These are phyloP conservation scores for Diaporthe ilicicola DNA, from an alignment of 2,329 filamentous ascomycete species.

Conservation along the genomic window DNA sequence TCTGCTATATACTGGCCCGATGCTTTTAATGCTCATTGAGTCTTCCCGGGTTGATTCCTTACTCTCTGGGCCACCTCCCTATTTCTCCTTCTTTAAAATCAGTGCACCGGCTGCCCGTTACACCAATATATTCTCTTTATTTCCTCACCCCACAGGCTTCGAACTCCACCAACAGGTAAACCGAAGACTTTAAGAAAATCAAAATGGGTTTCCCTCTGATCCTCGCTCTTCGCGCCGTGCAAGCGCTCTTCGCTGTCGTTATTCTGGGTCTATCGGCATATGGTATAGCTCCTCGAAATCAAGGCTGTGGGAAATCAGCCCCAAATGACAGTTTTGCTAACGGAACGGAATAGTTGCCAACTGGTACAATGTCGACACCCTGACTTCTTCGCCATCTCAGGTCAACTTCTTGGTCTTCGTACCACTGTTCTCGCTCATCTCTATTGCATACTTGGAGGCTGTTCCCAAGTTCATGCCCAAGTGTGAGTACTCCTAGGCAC, in stretches of 20 bases:
- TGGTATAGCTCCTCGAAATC: slow-evolving; percentile 49
- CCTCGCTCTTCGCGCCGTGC: slow-evolving; percentile 54
- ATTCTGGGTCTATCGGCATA: slow-evolving; percentile 59
- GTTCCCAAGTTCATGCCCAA: slow-evolving; percentile 55
- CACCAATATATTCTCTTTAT: slow-evolving; percentile 33
- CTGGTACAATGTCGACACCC: slow-evolving; percentile 67
- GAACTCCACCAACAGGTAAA: slow-evolving; percentile 29
- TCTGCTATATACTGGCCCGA: slow-evolving; percentile 23
- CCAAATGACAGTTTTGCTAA: slow-evolving; percentile 24
- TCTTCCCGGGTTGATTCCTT: slow-evolving; percentile 31
- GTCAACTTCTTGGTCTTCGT: slow-evolving; percentile 67
- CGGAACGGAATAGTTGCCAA: slow-evolving; percentile 58
- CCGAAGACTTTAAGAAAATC: slow-evolving; percentile 32
- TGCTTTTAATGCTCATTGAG: slow-evolving; percentile 26
- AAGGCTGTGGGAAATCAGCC: background rate
- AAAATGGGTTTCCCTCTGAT: slow-evolving; percentile 52
- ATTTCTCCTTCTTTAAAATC: slow-evolving; percentile 34
- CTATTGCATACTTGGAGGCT: slow-evolving; percentile 62
- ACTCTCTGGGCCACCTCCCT: slow-evolving; percentile 32
- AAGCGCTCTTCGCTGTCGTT: slow-evolving; percentile 54
- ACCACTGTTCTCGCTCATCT: slow-evolving; percentile 62
- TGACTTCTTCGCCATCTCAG: slow-evolving; percentile 61
- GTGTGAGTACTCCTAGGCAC: slow-evolving; percentile 41
- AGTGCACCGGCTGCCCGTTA: slow-evolving; percentile 40
- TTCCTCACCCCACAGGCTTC: slow-evolving; percentile 34